These are phyloP conservation scores for Pyrenophora seminiperda DNA, from an alignment of 2,329 filamentous ascomycete genomes.

Conservation along the genomic window DNA sequence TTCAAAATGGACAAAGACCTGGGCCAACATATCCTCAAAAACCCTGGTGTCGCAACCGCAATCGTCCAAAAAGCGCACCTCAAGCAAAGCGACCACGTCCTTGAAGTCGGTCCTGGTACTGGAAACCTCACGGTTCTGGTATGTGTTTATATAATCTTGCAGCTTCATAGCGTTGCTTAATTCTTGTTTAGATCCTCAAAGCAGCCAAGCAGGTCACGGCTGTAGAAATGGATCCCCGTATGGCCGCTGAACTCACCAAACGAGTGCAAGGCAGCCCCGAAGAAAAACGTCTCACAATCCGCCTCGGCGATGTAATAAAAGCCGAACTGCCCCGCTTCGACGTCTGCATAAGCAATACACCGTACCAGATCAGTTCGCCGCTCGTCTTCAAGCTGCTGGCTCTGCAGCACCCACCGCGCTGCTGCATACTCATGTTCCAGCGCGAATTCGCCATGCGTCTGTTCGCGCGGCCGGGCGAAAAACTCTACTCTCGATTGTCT, in stretches of 20 bases:
- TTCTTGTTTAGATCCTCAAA: too few species aligned
- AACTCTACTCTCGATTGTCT: constrained; percentile 85
- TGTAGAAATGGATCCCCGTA: constrained; percentile 92
- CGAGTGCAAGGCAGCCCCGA: constrained; percentile 88
- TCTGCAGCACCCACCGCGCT: constrained; percentile 78
- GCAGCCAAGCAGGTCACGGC: constrained; percentile 82
- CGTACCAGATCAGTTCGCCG: constrained; percentile 82
- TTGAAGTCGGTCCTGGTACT: constrained; percentile 90
- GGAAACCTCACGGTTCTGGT: constrained; percentile 86
- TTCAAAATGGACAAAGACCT: constrained; percentile 97
- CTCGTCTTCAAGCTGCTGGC: constrained; percentile 89
- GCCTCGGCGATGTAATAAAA: constrained; percentile 94
- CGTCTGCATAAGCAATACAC: constrained; percentile 78
- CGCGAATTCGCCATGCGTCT: constrained; percentile 90
- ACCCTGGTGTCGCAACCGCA: constrained; percentile 79
- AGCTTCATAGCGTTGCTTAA: too few species aligned
- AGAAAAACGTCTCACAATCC: constrained; percentile 76
- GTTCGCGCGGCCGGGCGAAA: constrained; percentile 84
- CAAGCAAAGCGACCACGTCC: constrained; percentile 84
- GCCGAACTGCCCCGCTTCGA: constrained; percentile 77
- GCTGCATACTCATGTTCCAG: constrained; percentile 94
- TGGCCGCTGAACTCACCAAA: constrained; percentile 94
- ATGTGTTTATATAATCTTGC: too few species aligned
- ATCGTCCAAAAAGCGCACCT: constrained; percentile 87
- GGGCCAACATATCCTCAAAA: constrained; percentile 91